Evolutionary conservation across 192 early-diverging fungal genomes (phyloP), one percentile per base, ranked within the genome.

Genomic region (Backusella circina): DNA sequence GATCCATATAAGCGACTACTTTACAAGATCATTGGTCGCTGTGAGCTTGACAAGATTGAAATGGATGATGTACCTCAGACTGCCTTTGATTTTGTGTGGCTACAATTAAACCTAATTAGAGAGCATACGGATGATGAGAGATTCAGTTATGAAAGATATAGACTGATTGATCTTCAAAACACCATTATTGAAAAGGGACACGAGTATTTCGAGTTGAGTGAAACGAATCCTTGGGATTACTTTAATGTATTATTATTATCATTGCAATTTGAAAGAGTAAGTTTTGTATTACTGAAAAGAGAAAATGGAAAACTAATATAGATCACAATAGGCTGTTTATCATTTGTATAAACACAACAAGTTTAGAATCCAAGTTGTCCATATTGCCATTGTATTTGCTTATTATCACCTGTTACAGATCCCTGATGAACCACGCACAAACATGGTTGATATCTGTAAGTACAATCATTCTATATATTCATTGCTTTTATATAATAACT

Each of bases 21-120:
- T 28, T 95, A 93, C 81, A 96, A 95, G 79, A 91, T 96, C 23
- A 80, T 99, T 37, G 97, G 97, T 3, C 89, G 96, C 5, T 95
- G 94, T 74, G 96, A 95, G 47, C 79, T 96, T 77, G 86, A 82
- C 26, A 91, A 90, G 67, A 86, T 82, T 41, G 84, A 95, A 7
- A 79, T 87, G 3, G 78, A 83, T 39, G 88, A 88, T 50, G 93
- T 96, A 2, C 86, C 92, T 23, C 86, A 85, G 37, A 88, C 92
- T 9, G 91, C 91, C 0, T 95, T 98, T 78, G 98, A 99, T 75
- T 99, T 93, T 80, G 74, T 99, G 54, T 99, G 98, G 98, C 71
- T 95, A 7, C 89, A 94, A 77, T 80, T 89, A 38, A 50, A 15
- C 75, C 80, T 95, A 23, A 83, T 94, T 26, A 84, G 87, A 9